Percentiles rank a stretch among this genome's conserved stretches.
These are phyloP conservation scores for Elongisporangium anandrum DNA, from an alignment of 352 stramenopile genomes.

Conservation along the genomic window DNA sequence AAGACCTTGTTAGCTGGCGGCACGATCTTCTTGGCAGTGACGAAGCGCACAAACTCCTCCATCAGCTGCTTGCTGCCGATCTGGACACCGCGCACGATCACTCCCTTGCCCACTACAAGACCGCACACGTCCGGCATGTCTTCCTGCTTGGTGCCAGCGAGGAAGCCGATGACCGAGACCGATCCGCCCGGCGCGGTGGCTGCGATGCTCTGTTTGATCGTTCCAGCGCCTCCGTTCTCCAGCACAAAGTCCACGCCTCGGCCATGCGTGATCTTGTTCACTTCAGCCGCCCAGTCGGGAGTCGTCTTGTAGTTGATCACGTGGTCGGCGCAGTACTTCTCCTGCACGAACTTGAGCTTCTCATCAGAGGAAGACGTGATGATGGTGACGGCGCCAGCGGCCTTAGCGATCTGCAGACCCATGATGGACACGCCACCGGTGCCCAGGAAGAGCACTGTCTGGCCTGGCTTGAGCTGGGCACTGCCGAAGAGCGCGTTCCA, in stretches of 20 bases:
- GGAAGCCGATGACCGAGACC: slow-evolving; percentile 21
- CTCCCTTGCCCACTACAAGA: slow-evolving; percentile 14
- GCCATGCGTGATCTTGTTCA: slow-evolving; percentile 14
- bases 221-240: slow-evolving; percentile 28
- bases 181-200: slow-evolving; percentile 20
- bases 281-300: slow-evolving; percentile 22
- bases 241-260: slow-evolving; percentile 26
- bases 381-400: slow-evolving; percentile 24
- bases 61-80: slow-evolving; percentile 18
- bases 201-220: slow-evolving; percentile 27
- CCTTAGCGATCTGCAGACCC: slow-evolving; percentile 20
- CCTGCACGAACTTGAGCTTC: slow-evolving; percentile 21
- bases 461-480: slow-evolving; percentile 6
- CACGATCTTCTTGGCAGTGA: slow-evolving; percentile 15
- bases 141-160: slow-evolving; percentile 19
- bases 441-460: slow-evolving; percentile 18
- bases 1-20: slow-evolving; percentile 23
- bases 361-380: slow-evolving; percentile 23
- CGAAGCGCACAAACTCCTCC: slow-evolving; percentile 18
- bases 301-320: slow-evolving; percentile 28
- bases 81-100: slow-evolving; percentile 15
- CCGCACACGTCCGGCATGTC: slow-evolving; percentile 25
- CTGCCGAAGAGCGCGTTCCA: slow-evolving; percentile 25
- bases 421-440: slow-evolving; percentile 27
- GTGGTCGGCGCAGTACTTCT: slow-evolving; percentile 23